phyloP scores from a whole-genome alignment of 2,329 filamentous ascomycete species.

The Fonsecaea pugnacius region DNA sequence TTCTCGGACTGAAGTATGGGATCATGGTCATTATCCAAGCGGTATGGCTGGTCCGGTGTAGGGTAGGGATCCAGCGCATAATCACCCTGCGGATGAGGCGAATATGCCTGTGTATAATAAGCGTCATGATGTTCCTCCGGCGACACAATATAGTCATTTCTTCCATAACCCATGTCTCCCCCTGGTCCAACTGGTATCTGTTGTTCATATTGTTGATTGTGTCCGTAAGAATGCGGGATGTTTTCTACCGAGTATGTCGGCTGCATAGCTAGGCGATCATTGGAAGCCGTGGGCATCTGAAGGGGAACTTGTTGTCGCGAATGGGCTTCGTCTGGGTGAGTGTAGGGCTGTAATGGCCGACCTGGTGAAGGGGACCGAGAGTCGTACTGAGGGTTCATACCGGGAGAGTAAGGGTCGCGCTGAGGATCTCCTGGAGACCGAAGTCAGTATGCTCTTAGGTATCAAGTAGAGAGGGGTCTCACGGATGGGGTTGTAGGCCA shows the following conservation, averaged over 20 bases:
- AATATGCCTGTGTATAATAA: constrained; percentile 83
- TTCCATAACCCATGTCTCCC: constrained; percentile 49
- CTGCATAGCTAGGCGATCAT: constrained; percentile 79
- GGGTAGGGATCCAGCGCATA: constrained; percentile 62
- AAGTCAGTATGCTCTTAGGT: constrained; percentile 25
- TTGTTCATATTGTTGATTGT: constrained; percentile 63
- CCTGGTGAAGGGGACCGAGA: constrained; percentile 75
- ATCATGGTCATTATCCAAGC: constrained; percentile 71
- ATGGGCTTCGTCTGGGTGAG: constrained; percentile 70
- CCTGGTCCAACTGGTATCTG: constrained; percentile 40
- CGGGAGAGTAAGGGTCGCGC: constrained; percentile 47
- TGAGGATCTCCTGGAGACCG: constrained; percentile 39
- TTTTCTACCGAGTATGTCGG: constrained; percentile 79
- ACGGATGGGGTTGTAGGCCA: constrained; percentile 78
- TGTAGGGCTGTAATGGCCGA: constrained; percentile 75
- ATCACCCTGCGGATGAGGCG: constrained; percentile 67
- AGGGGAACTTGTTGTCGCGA: constrained; percentile 54
- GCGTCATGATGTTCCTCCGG: constrained; percentile 85
- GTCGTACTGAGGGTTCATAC: constrained; percentile 60
- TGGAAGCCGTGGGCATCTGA: constrained; percentile 69
- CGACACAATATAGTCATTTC: constrained; percentile 73
- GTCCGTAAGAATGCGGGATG: constrained; percentile 65
- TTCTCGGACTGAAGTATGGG: constrained; percentile 74
- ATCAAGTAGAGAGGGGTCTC: constrained; percentile 47
- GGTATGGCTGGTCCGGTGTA: constrained; percentile 60